Percentiles rank a stretch among this genome's conserved stretches.
Evolutionary conservation across 1,139 yeast species (phyloP).

Genomic region (Nakaseomyces uthaithaninus): DNA sequence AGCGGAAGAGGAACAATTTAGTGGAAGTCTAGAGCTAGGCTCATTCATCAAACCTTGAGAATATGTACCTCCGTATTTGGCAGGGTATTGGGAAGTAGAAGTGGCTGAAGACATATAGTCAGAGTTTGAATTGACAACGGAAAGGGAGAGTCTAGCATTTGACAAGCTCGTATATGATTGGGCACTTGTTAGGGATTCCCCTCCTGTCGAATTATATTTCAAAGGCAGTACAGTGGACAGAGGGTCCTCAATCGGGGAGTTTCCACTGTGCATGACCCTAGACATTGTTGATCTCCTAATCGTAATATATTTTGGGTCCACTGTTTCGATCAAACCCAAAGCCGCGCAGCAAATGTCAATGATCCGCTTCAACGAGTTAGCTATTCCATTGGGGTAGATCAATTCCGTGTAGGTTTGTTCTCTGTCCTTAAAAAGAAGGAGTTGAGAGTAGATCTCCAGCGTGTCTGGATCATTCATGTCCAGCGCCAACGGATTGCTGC

Average conservation of each 20-base stretch:
- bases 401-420: slow-evolving; percentile 54
- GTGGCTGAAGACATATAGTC: background rate
- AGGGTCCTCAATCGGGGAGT: background rate
- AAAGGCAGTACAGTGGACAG: background rate
- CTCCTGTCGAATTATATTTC: slow-evolving; percentile 3
- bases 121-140: slow-evolving; percentile 4
- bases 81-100: background rate
- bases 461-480: slow-evolving; percentile 89
- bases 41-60: slow-evolving; percentile 2
- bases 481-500: slow-evolving; percentile 44
- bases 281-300: slow-evolving; percentile 35
- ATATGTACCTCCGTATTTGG: background rate
- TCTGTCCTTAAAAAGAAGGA: slow-evolving; percentile 69
- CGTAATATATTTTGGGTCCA: slow-evolving; percentile 57
- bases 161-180: slow-evolving; percentile 5
- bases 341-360: slow-evolving; percentile 42
- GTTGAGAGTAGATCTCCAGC: slow-evolving; percentile 75
- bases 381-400: slow-evolving; percentile 55
- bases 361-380: slow-evolving; percentile 55
- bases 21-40: slow-evolving; percentile 1
- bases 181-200: slow-evolving; percentile 4
- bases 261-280: background rate
- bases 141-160: slow-evolving; percentile 1
- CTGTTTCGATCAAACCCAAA: slow-evolving; percentile 57
- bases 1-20: background rate